Conservation (phyloP, 768 basidiomycete genomes). For the Boletus bicolor region DNA sequence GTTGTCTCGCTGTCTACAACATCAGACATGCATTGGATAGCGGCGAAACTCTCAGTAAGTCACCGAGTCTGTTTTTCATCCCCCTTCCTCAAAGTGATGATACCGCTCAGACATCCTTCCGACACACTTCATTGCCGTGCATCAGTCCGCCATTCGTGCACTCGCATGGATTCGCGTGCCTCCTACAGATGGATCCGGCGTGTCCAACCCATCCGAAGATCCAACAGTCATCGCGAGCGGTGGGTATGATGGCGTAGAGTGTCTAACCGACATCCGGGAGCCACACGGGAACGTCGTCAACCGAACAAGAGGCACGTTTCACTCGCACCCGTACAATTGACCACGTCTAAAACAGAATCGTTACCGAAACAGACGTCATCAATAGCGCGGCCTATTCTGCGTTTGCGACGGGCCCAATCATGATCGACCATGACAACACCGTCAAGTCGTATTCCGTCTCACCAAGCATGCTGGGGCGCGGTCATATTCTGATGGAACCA, state of each 20-base stretch:
- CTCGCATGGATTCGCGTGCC: constrained; percentile 75
- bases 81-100: background rate
- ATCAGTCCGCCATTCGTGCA: constrained; percentile 77
- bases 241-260: constrained; percentile 77
- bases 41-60: constrained; percentile 32
- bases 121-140: constrained; percentile 66
- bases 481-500: constrained; percentile 69
- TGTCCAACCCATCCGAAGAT: constrained; percentile 45
- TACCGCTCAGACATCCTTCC: constrained; percentile 46
- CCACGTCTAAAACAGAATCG: background rate
- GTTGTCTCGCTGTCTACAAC: constrained; percentile 57
- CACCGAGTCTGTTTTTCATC: background rate
- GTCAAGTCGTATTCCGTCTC: constrained; percentile 73
- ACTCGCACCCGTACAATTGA: background rate
- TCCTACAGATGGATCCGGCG: constrained; percentile 46
- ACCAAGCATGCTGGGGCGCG: constrained; percentile 69
- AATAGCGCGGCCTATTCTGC: constrained; percentile 64
- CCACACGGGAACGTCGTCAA: constrained; percentile 65
- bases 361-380: constrained; percentile 55
- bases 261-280: constrained; percentile 75
- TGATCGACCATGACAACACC: constrained; percentile 80
- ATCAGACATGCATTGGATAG: constrained; percentile 42
- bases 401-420: constrained; percentile 65
- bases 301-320: constrained; percentile 62
- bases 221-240: constrained; percentile 75